Evolutionary conservation across 2,329 filamentous ascomycete genomes (phyloP).

Genomic region (Nannizziopsis arthrosporioides): DNA sequence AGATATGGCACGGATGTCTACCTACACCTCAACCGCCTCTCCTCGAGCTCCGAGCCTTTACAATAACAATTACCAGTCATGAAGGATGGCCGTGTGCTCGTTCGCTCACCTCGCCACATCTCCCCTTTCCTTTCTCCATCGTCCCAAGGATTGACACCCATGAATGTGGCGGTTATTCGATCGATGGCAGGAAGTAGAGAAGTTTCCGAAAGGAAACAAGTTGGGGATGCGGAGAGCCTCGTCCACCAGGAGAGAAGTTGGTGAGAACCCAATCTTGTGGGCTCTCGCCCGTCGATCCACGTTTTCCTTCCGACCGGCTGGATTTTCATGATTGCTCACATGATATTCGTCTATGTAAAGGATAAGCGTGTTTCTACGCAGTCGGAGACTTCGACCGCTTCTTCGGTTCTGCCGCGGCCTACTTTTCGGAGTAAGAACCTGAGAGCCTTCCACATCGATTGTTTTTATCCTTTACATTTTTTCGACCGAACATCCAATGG

Average conservation of each 20-base stretch:
- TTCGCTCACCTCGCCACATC: constrained; percentile 30
- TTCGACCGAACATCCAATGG: neutral
- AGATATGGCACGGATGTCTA: constrained; percentile 98
- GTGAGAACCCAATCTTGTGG: constrained; percentile 11
- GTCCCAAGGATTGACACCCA: constrained; percentile 43
- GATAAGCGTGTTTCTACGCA: constrained; percentile 9
- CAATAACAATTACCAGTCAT: constrained; percentile 87
- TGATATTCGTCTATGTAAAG: constrained; percentile 5
- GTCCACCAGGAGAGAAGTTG: constrained; percentile 43
- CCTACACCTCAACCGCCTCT: constrained; percentile 89
- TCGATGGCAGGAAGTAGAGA: constrained; percentile 61
- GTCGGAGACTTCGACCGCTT: constrained; percentile 8
- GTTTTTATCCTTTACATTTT: neutral
- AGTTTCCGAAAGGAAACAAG: constrained; percentile 76
- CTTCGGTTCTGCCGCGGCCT: constrained; percentile 6
- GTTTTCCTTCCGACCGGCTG: constrained; percentile 9
- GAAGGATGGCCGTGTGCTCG: constrained; percentile 54
- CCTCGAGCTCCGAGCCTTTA: constrained; percentile 86
- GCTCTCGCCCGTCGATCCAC: constrained; percentile 9
- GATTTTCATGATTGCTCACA: constrained; percentile 9
- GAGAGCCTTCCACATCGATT: neutral
- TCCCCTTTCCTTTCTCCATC: constrained; percentile 25
- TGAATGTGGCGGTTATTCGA: constrained; percentile 48
- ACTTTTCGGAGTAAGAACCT: constrained; percentile 2
- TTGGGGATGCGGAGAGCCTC: constrained; percentile 73